These are phyloP conservation scores for Raphanus sativus DNA, from an alignment of 345 rosid species.

Conservation along the genomic window DNA sequence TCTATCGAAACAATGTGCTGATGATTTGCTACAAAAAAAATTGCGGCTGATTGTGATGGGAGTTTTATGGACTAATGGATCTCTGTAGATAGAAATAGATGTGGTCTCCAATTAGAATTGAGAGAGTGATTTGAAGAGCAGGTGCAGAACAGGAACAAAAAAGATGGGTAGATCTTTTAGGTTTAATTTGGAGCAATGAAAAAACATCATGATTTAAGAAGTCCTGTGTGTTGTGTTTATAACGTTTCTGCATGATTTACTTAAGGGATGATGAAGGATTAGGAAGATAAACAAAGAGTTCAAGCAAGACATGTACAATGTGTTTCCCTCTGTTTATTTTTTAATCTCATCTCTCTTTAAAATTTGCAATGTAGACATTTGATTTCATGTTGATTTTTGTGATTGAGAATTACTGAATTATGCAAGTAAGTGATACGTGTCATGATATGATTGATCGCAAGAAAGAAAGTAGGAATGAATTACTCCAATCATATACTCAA, in stretches of 20 bases:
- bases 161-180: constrained; percentile 7
- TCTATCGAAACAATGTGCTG: constrained; percentile 40
- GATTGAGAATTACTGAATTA: not conserved
- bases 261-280: constrained; percentile 13
- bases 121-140: not conserved
- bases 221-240: constrained; percentile 36
- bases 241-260: constrained; percentile 35
- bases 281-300: constrained; percentile 26
- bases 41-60: constrained; percentile 9
- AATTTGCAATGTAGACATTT: constrained; percentile 34
- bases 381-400: constrained; percentile 10
- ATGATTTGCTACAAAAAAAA: constrained; percentile 12
- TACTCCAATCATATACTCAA: constrained; percentile 26
- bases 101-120: constrained; percentile 31
- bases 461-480: not conserved
- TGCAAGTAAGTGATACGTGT: constrained; percentile 23
- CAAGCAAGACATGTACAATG: constrained; percentile 36
- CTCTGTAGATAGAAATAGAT: constrained; percentile 32
- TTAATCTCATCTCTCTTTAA: constrained; percentile 22
- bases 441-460: constrained; percentile 11
- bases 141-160: constrained; percentile 16
- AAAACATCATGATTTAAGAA: constrained; percentile 31
- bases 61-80: constrained; percentile 26
- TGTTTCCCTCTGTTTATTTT: constrained; percentile 37
- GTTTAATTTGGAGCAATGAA: constrained; percentile 21